phyloP scores from a whole-genome alignment of 2,329 filamentous ascomycete species.

The Ophidiomyces ophidiicola region DNA sequence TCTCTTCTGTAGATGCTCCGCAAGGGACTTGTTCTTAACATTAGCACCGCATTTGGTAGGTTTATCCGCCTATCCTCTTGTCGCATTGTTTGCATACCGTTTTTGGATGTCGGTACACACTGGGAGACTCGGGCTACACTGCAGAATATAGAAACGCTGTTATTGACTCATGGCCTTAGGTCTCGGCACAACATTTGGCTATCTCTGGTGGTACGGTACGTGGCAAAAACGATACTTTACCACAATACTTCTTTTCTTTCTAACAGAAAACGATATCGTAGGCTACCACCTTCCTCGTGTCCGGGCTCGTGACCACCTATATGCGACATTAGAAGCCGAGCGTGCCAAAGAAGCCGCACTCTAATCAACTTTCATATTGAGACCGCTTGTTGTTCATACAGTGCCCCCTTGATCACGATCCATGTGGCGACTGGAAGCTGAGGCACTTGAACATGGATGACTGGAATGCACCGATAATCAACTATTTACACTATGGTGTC shows the following conservation, averaged over 20 bases:
- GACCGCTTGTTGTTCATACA: too few relatives aligned
- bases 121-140: background rate
- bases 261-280: conserved; percentile 20
- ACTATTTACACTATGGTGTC: too few relatives aligned
- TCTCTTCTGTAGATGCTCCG: conserved; percentile 47
- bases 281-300: conserved; percentile 54
- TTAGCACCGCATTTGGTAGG: conserved; percentile 54
- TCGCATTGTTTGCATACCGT: background rate
- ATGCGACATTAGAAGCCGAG: conserved; percentile 52
- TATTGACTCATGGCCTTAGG: conserved; percentile 29
- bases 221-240: too few relatives aligned
- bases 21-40: conserved; percentile 52
- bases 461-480: too few relatives aligned
- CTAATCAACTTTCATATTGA: conserved; percentile 3
- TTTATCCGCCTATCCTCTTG: conserved; percentile 14
- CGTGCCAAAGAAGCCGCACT: conserved; percentile 32
- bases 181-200: conserved; percentile 51
- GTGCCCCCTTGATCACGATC: too few relatives aligned
- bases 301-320: conserved; percentile 51
- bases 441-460: too few relatives aligned
- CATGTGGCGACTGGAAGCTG: too few relatives aligned
- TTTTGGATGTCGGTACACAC: background rate
- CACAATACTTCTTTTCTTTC: conserved; percentile 5
- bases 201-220: conserved; percentile 56
- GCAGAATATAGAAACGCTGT: background rate